These are phyloP conservation scores for Rhodamnia argentea DNA, from an alignment of 345 rosid species.

Conservation along the genomic window DNA sequence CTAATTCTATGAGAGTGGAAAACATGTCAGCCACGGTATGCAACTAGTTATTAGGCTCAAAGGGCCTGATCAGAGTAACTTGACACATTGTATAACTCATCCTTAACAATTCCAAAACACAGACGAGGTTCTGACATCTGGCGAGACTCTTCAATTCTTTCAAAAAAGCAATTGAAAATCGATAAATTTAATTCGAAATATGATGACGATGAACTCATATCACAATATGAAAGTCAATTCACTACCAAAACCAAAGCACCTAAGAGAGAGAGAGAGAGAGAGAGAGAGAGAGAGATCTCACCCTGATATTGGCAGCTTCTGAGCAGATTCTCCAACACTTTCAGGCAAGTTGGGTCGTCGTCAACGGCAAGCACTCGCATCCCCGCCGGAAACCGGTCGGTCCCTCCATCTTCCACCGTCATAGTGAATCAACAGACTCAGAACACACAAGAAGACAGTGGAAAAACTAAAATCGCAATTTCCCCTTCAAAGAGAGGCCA, in stretches of 20 bases:
- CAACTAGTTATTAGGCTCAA: neutral
- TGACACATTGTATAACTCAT: neutral
- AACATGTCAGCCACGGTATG: neutral
- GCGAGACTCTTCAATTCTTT: neutral
- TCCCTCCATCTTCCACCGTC: conserved; percentile 22
- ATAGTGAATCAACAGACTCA: conserved; percentile 15
- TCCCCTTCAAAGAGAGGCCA: neutral
- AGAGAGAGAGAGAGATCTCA: conserved; percentile 4
- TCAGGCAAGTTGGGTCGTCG: conserved; percentile 59
- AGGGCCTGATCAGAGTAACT: neutral
- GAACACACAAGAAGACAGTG: neutral
- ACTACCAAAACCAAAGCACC: neutral
- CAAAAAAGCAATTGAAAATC: neutral
- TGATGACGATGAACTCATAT: neutral
- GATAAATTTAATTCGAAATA: neutral
- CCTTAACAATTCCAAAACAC: neutral
- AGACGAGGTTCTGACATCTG: neutral
- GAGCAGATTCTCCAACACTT: conserved; percentile 40
- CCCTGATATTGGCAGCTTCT: conserved; percentile 63
- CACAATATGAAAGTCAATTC: neutral
- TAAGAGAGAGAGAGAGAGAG: neutral
- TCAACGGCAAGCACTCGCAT: conserved; percentile 68
- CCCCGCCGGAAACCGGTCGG: conserved; percentile 36
- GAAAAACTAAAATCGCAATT: neutral
- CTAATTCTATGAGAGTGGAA: neutral